These are phyloP conservation scores for Suillus brevipes DNA, from an alignment of 768 basidiomycete genomes.

Conservation along the genomic window DNA sequence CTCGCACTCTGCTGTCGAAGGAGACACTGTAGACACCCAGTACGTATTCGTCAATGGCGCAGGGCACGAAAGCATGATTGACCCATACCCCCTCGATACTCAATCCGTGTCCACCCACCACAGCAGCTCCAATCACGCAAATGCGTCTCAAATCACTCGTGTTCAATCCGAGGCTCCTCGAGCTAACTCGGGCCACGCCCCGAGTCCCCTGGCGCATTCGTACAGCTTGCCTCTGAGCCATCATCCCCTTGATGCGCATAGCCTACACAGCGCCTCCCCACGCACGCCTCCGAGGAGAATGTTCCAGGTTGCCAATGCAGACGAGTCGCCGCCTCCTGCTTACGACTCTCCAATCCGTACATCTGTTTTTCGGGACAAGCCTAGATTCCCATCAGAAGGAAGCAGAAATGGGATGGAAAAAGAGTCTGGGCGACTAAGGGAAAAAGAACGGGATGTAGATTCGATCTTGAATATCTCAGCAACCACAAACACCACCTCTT, in stretches of 20 bases:
- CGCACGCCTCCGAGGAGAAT: constrained; percentile 40
- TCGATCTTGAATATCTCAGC: constrained; percentile 29
- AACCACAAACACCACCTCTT: constrained; percentile 1
- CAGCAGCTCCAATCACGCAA: constrained; percentile 22
- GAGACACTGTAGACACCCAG: constrained; percentile 9
- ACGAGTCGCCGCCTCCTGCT: constrained; percentile 48
- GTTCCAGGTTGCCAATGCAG: constrained; percentile 44
- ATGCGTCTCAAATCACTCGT: constrained; percentile 23
- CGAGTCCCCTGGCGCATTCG: constrained; percentile 29
- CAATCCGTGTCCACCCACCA: constrained; percentile 25
- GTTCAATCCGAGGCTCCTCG: constrained; percentile 21
- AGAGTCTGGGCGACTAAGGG: constrained; percentile 9
- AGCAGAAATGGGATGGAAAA: background rate
- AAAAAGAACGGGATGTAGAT: constrained; percentile 16
- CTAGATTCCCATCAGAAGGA: background rate
- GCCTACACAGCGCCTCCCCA: constrained; percentile 16
- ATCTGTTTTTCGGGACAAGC: constrained; percentile 20
- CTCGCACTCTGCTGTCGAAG: background rate
- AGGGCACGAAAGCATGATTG: constrained; percentile 20
- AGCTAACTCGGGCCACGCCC: constrained; percentile 6
- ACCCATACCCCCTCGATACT: constrained; percentile 24
- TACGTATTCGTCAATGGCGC: constrained; percentile 29
- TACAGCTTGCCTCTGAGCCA: constrained; percentile 20
- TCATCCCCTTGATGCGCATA: constrained; percentile 10
- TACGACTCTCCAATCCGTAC: constrained; percentile 33